Conservation (phyloP, 2,329 filamentous ascomycete species). For the Microsporum audouinii region DNA sequence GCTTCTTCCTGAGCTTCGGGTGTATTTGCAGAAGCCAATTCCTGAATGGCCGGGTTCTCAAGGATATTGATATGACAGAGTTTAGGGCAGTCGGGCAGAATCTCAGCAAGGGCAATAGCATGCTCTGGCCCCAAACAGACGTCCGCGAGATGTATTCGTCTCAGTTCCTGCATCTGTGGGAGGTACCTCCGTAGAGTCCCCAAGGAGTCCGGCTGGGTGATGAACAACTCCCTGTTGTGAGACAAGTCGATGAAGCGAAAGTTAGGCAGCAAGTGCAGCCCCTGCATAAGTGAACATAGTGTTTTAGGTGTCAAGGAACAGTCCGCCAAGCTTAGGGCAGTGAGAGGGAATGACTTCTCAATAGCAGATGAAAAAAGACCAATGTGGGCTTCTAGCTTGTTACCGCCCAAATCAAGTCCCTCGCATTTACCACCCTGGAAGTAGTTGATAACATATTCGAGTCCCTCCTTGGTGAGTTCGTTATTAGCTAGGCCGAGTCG, state of each 20-base stretch:
- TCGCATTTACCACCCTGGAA: conserved; percentile 67
- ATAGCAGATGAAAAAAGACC: conserved; percentile 25
- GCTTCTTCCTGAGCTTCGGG: conserved; percentile 83
- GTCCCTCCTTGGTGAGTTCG: conserved; percentile 57
- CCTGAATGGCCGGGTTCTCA: conserved; percentile 55
- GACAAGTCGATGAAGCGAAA: conserved; percentile 87
- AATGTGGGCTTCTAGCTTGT: conserved; percentile 52
- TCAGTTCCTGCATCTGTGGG: conserved; percentile 64
- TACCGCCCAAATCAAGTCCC: conserved; percentile 79
- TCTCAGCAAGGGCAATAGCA: conserved; percentile 79
- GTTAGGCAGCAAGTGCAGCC: conserved; percentile 55
- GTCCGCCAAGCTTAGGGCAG: conserved; percentile 74
- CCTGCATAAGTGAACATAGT: conserved; percentile 63
- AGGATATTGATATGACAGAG: conserved; percentile 80
- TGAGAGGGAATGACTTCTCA: conserved; percentile 45
- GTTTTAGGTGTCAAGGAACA: conserved; percentile 67
- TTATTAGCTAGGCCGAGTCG: conserved; percentile 78
- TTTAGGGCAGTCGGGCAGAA: conserved; percentile 69
- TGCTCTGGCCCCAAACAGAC: conserved; percentile 77
- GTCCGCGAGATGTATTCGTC: conserved; percentile 75
- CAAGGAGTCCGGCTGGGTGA: conserved; percentile 59
- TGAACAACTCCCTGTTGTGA: conserved; percentile 74
- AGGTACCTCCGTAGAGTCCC: conserved; percentile 69
- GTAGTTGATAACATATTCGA: conserved; percentile 66
- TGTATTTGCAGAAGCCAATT: conserved; percentile 64